Evolutionary conservation across 2,329 filamentous ascomycete species (phyloP).

Genomic region (Chaetomiaceae sp.): DNA sequence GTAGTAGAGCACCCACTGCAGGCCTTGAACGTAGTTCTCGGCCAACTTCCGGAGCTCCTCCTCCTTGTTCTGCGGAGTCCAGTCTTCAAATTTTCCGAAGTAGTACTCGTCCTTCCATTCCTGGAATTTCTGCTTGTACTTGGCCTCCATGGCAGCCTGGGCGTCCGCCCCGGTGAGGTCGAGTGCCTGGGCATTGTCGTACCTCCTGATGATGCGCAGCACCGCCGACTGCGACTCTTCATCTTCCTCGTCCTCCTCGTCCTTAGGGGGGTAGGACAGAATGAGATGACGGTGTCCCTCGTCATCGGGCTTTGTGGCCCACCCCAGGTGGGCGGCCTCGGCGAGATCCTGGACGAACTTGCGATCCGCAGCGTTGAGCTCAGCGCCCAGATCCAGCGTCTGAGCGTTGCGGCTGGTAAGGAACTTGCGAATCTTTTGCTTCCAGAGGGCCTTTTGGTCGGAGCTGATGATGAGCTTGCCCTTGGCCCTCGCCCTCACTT

Average conservation of each 20-base stretch:
- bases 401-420: constrained; percentile 62
- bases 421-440: constrained; percentile 73
- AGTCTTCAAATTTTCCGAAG: constrained; percentile 77
- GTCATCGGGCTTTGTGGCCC: constrained; percentile 54
- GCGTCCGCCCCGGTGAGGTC: constrained; percentile 76
- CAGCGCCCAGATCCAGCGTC: constrained; percentile 67
- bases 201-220: constrained; percentile 78
- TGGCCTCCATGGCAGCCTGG: constrained; percentile 70
- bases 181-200: constrained; percentile 82
- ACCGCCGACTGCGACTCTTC: constrained; percentile 81
- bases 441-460: constrained; percentile 76
- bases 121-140: constrained; percentile 86
- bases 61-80: constrained; percentile 72
- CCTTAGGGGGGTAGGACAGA: constrained; percentile 54
- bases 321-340: constrained; percentile 52
- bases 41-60: constrained; percentile 73
- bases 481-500: constrained; percentile 47
- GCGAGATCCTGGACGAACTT: constrained; percentile 91
- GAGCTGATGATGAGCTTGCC: constrained; percentile 71
- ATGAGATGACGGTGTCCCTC: constrained; percentile 50
- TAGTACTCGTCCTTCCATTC: constrained; percentile 97
- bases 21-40: constrained; percentile 94
- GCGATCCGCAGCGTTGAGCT: constrained; percentile 76
- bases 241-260: constrained; percentile 69
- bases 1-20: constrained; percentile 98